Evolutionary conservation across 148 eudicot genomes (phyloP), one percentile per base, ranked within the genome.

Genomic region (Silene latifolia): DNA sequence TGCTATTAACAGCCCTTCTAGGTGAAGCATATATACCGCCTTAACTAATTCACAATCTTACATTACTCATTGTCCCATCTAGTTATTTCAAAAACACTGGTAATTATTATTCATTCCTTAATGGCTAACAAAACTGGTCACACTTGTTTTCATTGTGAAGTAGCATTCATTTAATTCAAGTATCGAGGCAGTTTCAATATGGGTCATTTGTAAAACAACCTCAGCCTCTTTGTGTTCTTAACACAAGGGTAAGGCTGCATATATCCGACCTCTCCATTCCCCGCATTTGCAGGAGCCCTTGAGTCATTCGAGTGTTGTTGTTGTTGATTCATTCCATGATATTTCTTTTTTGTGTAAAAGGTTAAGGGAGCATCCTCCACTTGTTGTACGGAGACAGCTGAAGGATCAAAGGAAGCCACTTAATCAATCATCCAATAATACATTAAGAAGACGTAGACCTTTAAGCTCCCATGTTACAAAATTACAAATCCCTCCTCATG

Each of bases 1-100:
- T 72, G 87, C 91, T 51, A 67, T 75, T 8, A 89, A 87, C 74
- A 91, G 93, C 81, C 97, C 98, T 82, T 86, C 89, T 74, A 85
- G 90, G 97, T 90, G 77, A 82, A 78, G 54, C 80, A 51, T 44
- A 65, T 57, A 15, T 17, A 24, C 67, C 61, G 14, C 24, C 2
- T 9, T 15, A 21, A 53, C 72, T 57, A 13, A 32, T 32, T 32
- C 35, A 32, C 35, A 2, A 32, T 32, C 69, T 19, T 42, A 46
- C 44, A 20, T 21, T 71, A 46, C 4, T 65, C 47, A 8, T 65
- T n/a, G 44, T 39, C 44, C 44, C 35, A 32, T 32, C 35, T 32
- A 32, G 35, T 32, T 32, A 32, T 32, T 32, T 32, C 35, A 2
- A 32, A 32, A 32, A 32, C 35, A 32, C 35, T 32, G 3, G 35